Evolutionary conservation across 2,329 filamentous ascomycete genomes (phyloP).

Genomic region (Orbilia javanica): DNA sequence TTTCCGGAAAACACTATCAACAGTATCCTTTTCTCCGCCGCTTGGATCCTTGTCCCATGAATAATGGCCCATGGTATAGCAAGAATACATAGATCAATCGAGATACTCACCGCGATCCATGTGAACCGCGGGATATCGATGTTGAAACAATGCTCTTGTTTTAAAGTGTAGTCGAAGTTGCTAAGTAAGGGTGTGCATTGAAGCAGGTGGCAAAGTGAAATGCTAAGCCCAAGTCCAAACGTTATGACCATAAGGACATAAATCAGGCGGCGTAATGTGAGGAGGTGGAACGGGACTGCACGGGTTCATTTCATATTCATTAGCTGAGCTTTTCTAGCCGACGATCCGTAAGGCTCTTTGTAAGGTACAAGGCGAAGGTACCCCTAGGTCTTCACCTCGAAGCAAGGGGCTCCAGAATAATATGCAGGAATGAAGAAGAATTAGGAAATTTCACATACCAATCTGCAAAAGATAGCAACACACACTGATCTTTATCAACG

Average conservation of each 20-base stretch:
- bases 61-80: slow-evolving; percentile 62
- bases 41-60: slow-evolving; percentile 59
- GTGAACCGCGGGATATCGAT: slow-evolving; percentile 63
- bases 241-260: slow-evolving; percentile 61
- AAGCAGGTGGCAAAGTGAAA: slow-evolving; percentile 61
- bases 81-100: slow-evolving; percentile 62
- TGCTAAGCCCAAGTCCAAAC: slow-evolving; percentile 59
- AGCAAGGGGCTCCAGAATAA: slow-evolving; percentile 33
- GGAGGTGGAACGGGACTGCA: slow-evolving; percentile 61
- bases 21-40: slow-evolving; percentile 61
- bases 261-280: slow-evolving; percentile 59
- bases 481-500: slow-evolving; percentile 63
- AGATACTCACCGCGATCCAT: slow-evolving; percentile 62
- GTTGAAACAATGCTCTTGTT: slow-evolving; percentile 61
- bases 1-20: slow-evolving; percentile 62
- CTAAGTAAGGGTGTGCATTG: slow-evolving; percentile 62
- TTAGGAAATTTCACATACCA: slow-evolving; percentile 59
- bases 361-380: background rate
- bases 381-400: background rate
- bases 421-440: slow-evolving; percentile 9
- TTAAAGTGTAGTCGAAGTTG: slow-evolving; percentile 62
- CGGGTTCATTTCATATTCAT: slow-evolving; percentile 11
- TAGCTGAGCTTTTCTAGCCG: background rate
- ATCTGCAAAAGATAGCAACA: slow-evolving; percentile 63
- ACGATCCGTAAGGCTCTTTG: background rate